Evolutionary conservation across 2,329 filamentous ascomycete species (phyloP), one percentile per base, ranked within the genome.

Genomic region (Purpureocillium lavendulum): DNA sequence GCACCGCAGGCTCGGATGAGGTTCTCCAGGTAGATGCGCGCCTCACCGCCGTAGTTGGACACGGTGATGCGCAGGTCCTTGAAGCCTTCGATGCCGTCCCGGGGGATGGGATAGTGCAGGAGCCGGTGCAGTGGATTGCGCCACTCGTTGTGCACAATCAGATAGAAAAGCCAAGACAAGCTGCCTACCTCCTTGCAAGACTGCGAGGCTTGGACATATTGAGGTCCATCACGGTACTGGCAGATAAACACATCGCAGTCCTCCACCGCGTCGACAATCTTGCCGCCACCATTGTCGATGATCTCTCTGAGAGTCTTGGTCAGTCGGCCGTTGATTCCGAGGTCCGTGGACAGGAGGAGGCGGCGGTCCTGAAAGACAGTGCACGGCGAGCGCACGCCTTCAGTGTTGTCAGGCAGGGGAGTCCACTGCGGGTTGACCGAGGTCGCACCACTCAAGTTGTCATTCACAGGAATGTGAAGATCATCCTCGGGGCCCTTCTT

Each of bases 1-100:
- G 86, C 90, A 13, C 92, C 92, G 13, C 83, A 73, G 17, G 88
- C 88, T 44, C 71, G 79, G 51, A 96, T 84, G 30, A 98, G 72
- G 50, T 95, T 97, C 60, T 97, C 89, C 4, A 98, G 72, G 54
- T 97, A 98, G 38, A 87, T 80, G 35, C 92, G 80, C 13, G 92
- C 87, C 60, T 98, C 92, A 26, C 92, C 92, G 34, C 87, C 87
- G 57, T 98, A 98, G 60, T 97, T 98, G 6, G 92, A 97, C 6
- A 98, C 72, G 41, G 88, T 95, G 53, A 98, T 92, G 38, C 74
- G 78, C 58, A 84, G 70, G 7, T 74, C 69, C 42, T 83, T 61
- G 55, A 98, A 96, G 0, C 87, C 89, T 0, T 82, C 77, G 29
- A 98, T 80, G 1, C 87, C 86, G 8, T 80, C 59, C 35, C 75